phyloP scores from a whole-genome alignment of 495 filamentous ascomycete genomes.

The Xylaria nigripes region DNA sequence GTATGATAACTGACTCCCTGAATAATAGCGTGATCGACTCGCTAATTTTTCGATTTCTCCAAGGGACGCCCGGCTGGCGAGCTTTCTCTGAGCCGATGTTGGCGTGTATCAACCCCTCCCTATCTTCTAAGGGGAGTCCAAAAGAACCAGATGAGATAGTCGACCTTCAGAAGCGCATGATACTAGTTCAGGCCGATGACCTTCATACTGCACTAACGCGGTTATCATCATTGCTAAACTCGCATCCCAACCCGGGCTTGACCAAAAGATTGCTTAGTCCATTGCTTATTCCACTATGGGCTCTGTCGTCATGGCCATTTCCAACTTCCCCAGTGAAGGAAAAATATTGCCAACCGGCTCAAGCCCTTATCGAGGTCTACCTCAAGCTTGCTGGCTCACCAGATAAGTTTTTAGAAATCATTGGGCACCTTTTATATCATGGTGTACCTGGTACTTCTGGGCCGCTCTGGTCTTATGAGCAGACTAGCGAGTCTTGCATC shows the following conservation, averaged over 20 bases:
- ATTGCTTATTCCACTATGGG: constrained; percentile 62
- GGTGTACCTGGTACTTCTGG: constrained; percentile 25
- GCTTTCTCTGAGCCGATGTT: constrained; percentile 60
- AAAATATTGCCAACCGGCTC: constrained; percentile 31
- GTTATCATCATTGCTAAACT: constrained; percentile 48
- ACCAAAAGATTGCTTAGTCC: constrained; percentile 59
- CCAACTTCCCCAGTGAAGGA: constrained; percentile 16
- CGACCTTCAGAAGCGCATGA: constrained; percentile 31
- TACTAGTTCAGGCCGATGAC: constrained; percentile 37
- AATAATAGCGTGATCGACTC: neutral
- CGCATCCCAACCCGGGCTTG: constrained; percentile 68
- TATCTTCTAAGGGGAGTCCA: constrained; percentile 17
- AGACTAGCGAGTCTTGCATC: constrained; percentile 17
- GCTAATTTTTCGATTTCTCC: neutral
- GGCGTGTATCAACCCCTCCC: constrained; percentile 48
- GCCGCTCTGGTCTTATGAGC: constrained; percentile 32
- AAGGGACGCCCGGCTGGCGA: constrained; percentile 58
- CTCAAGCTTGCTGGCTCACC: constrained; percentile 39
- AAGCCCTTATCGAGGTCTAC: constrained; percentile 36
- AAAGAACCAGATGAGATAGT: constrained; percentile 24
- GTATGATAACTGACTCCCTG: constrained; percentile 24
- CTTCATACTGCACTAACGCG: constrained; percentile 46
- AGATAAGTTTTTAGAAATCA: constrained; percentile 33
- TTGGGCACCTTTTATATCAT: constrained; percentile 34
- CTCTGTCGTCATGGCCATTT: constrained; percentile 48